Evolutionary conservation across 441 rosid species (phyloP).

Genomic region (Adansonia madagascariensis): DNA sequence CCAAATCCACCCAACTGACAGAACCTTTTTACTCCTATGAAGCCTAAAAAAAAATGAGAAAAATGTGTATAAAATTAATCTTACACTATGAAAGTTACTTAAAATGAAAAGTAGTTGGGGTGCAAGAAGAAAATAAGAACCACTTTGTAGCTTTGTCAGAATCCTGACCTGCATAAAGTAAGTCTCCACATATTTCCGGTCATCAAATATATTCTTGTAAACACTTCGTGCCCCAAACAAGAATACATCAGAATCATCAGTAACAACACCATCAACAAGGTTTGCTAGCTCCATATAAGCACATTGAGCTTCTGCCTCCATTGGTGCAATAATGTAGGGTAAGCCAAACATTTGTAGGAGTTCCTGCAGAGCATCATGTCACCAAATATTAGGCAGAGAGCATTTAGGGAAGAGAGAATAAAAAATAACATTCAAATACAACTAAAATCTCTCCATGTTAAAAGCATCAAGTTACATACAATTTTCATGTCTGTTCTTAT

Average conservation of each 20-base stretch:
- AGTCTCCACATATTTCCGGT: slow-evolving; percentile 96
- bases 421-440: slow-evolving; percentile 1
- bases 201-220: slow-evolving; percentile 96
- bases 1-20: slow-evolving; percentile 13
- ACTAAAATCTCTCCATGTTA: slow-evolving; percentile 1
- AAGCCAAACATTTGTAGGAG: slow-evolving; percentile 96
- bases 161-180: slow-evolving; percentile 81
- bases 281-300: slow-evolving; percentile 86
- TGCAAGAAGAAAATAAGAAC: slow-evolving; percentile 22
- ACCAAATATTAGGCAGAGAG: slow-evolving; percentile 4
- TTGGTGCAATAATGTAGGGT: slow-evolving; percentile 95
- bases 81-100: background rate
- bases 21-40: background rate
- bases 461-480: background rate
- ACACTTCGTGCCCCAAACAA: slow-evolving; percentile 90
- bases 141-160: slow-evolving; percentile 12
- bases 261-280: slow-evolving; percentile 96
- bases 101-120: slow-evolving; percentile 9
- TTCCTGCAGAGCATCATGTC: slow-evolving; percentile 55
- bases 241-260: slow-evolving; percentile 97
- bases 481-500: background rate
- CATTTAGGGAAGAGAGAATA: background rate
- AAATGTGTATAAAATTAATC: background rate
- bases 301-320: slow-evolving; percentile 99
- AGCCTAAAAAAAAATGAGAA: background rate